These are phyloP conservation scores for Chaetomiaceae sp. DNA, from an alignment of 2,329 filamentous ascomycete species.

Conservation along the genomic window DNA sequence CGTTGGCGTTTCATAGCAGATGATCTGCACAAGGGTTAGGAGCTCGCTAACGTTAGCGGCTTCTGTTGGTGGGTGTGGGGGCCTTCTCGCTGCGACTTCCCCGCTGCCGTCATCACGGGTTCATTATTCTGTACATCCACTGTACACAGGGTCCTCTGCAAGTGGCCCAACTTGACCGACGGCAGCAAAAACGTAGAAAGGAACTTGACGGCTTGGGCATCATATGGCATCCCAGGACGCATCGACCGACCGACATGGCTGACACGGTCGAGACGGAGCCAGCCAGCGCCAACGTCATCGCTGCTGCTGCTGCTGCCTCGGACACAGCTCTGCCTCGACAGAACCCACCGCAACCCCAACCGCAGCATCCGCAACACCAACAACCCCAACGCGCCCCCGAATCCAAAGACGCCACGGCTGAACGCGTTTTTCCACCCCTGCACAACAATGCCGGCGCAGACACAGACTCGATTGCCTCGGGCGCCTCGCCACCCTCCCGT, in stretches of 20 bases:
- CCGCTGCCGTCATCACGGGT: not conserved
- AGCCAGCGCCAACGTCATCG: conserved; percentile 8
- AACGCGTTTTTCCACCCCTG: conserved; percentile 37
- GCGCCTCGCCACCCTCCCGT: conserved; percentile 20
- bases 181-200: no score
- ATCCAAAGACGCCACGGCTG: conserved; percentile 8
- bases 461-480: conserved; percentile 31
- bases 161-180: no score
- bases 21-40: no score
- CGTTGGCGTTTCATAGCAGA: no score
- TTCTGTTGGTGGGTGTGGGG: no score
- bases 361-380: not conserved
- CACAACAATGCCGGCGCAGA: conserved; percentile 41
- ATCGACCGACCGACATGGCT: conserved; percentile 15
- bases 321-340: conserved; percentile 1
- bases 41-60: no score
- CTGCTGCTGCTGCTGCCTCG: not conserved
- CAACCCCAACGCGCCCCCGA: conserved; percentile 4
- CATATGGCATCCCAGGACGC: not conserved
- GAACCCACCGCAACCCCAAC: not conserved
- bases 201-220: no score
- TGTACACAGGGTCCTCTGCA: no score
- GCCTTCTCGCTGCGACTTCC: no score
- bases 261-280: conserved; percentile 21
- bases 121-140: not conserved